Evolutionary conservation across 192 early-diverging fungal genomes (phyloP).

Genomic region (Cladochytrium replicatum): DNA sequence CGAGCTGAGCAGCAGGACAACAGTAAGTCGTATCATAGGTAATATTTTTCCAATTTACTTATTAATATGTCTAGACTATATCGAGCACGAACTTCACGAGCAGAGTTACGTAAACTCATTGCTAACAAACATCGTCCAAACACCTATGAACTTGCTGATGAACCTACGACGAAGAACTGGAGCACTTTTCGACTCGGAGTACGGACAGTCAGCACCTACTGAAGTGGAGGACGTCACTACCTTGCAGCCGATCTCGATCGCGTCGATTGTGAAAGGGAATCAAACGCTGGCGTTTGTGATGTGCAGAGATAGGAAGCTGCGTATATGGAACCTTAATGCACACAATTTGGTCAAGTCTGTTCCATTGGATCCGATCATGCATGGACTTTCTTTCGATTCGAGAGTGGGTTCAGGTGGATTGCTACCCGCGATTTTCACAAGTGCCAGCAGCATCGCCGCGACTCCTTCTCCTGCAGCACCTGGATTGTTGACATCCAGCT

Average conservation of each 20-base stretch:
- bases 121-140: constrained; percentile 6
- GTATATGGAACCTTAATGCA: constrained; percentile 12
- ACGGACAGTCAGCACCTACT: too few species aligned
- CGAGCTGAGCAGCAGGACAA: too few species aligned
- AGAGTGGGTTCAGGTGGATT: too few species aligned
- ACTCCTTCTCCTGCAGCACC: too few species aligned
- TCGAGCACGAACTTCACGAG: constrained; percentile 7
- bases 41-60: constrained; percentile 2
- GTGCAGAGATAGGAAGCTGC: constrained; percentile 11
- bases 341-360: neutral
- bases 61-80: neutral
- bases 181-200: too few species aligned
- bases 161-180: too few species aligned
- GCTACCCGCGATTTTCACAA: too few species aligned
- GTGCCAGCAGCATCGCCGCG: too few species aligned
- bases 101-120: constrained; percentile 5
- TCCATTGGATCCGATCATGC: too few species aligned
- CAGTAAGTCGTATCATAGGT: too few species aligned
- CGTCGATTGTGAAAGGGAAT: constrained; percentile 1
- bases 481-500: too few species aligned
- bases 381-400: too few species aligned
- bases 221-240: neutral
- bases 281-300: neutral
- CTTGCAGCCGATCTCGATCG: constrained; percentile 16
- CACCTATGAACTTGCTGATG: constrained; percentile 4